These are phyloP conservation scores for Rhynchospora breviuscula DNA, from an alignment of 176 grass and related monocot genomes.

Conservation along the genomic window DNA sequence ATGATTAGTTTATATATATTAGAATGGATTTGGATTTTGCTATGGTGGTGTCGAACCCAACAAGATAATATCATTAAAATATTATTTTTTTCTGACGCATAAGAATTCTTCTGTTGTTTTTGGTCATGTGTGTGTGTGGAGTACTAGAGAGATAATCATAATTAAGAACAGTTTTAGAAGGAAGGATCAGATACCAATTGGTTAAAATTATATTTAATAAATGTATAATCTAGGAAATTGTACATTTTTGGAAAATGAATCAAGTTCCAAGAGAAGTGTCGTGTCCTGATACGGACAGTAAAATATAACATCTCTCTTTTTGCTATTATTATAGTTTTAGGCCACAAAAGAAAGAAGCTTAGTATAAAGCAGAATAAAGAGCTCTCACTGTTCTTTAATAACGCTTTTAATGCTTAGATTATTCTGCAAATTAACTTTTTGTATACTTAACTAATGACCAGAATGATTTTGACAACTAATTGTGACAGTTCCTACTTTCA, in stretches of 20 bases:
- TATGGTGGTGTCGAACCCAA: neutral
- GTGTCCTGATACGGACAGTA: neutral
- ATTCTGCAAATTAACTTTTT: neutral
- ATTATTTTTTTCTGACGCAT: constrained; percentile 2
- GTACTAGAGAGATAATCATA: neutral
- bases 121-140: neutral
- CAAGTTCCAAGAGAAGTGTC: neutral
- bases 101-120: neutral
- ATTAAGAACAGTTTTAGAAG: neutral
- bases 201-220: neutral
- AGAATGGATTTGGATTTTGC: neutral
- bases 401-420: neutral
- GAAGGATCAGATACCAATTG: neutral
- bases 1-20: neutral
- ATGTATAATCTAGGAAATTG: neutral
- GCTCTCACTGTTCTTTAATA: neutral
- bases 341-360: neutral
- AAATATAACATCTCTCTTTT: neutral
- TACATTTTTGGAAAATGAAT: neutral
- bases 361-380: neutral
- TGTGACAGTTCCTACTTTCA: neutral
- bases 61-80: neutral
- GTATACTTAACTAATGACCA: neutral
- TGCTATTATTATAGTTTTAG: neutral
- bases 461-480: neutral